Percentiles rank a stretch among this genome's conserved stretches.
Evolutionary conservation across 208 protist species (phyloP).

Genomic region (Leishmania tarentolae): DNA sequence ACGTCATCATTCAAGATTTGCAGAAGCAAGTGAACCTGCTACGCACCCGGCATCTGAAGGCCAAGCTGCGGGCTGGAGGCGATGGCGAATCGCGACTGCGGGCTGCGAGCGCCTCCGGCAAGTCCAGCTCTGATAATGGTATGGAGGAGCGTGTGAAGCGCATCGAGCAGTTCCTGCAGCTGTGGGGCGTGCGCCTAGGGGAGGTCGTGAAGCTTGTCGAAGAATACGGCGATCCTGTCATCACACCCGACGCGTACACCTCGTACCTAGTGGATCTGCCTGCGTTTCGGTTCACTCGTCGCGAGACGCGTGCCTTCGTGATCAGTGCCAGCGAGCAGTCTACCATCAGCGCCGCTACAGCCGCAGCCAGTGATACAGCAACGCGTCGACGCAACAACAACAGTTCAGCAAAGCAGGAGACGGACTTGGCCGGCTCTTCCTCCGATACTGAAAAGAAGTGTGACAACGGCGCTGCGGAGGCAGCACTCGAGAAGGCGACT

Average conservation of each 20-base stretch:
- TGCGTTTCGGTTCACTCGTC: conserved; percentile 62
- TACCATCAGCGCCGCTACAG: conserved; percentile 6
- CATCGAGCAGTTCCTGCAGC: conserved; percentile 70
- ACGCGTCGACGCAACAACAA: conserved; percentile 22
- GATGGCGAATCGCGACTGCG: conserved; percentile 13
- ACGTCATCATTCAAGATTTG: conserved; percentile 76
- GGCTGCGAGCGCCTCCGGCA: conserved; percentile 3
- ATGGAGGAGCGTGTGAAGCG: conserved; percentile 49
- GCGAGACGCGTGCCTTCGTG: conserved; percentile 50
- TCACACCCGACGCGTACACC: conserved; percentile 81
- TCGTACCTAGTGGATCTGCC: conserved; percentile 75
- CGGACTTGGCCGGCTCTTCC: background rate
- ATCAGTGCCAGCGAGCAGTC: conserved; percentile 13
- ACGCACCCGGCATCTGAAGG: conserved; percentile 37
- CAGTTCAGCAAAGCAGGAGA: conserved; percentile 4
- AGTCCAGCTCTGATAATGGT: conserved; percentile 24
- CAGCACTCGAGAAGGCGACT: conserved; percentile 33
- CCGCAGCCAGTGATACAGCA: conserved; percentile 23
- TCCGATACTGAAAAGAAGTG: background rate
- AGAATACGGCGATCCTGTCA: conserved; percentile 73
- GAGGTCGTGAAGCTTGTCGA: conserved; percentile 72
- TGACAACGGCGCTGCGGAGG: background rate
- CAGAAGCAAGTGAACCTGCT: conserved; percentile 78
- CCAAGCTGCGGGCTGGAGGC: conserved; percentile 22
- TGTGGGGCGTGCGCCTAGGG: conserved; percentile 69